Conservation (phyloP, 176 grass and related monocot species). For the Musa acuminata region DNA sequence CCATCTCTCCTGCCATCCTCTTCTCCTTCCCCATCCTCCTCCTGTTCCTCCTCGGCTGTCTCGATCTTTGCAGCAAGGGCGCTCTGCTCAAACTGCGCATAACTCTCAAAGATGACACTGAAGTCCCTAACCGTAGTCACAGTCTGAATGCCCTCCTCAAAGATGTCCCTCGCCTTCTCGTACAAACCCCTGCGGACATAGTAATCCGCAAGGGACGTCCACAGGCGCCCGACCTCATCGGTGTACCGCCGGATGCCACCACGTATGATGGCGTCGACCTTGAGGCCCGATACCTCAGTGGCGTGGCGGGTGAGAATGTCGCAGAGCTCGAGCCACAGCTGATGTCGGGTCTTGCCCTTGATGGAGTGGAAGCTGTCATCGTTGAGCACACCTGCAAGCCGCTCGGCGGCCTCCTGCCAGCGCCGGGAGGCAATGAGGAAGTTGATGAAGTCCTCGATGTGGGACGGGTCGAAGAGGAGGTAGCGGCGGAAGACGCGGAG, state of each 20-base stretch:
- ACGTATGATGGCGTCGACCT: slow-evolving; percentile 63
- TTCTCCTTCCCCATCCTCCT: slow-evolving; percentile 21
- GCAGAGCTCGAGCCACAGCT: slow-evolving; percentile 82
- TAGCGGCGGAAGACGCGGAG: slow-evolving; percentile 69
- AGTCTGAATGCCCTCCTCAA: slow-evolving; percentile 63
- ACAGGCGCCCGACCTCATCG: slow-evolving; percentile 63
- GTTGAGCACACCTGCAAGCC: slow-evolving; percentile 57
- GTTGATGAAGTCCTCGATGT: slow-evolving; percentile 72
- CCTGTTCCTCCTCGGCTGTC: slow-evolving; percentile 49
- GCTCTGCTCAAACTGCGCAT: slow-evolving; percentile 75
- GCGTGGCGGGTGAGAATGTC: slow-evolving; percentile 73
- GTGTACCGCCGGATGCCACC: slow-evolving; percentile 70
- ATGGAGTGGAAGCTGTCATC: slow-evolving; percentile 64
- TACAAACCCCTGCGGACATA: slow-evolving; percentile 59
- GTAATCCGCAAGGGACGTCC: slow-evolving; percentile 74
- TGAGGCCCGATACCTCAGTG: slow-evolving; percentile 57
- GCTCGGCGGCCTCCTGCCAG: slow-evolving; percentile 69
- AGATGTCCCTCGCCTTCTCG: slow-evolving; percentile 63
- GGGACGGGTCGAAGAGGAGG: slow-evolving; percentile 73
- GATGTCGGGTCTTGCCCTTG: slow-evolving; percentile 68
- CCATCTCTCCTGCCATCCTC: slow-evolving; percentile 35
- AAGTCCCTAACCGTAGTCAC: slow-evolving; percentile 72
- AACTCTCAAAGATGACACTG: slow-evolving; percentile 76
- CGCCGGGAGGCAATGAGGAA: slow-evolving; percentile 44
- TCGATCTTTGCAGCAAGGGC: slow-evolving; percentile 64